Conservation (phyloP, 129 eudicot species). For the Rutidosis leptorrhynchoides region DNA sequence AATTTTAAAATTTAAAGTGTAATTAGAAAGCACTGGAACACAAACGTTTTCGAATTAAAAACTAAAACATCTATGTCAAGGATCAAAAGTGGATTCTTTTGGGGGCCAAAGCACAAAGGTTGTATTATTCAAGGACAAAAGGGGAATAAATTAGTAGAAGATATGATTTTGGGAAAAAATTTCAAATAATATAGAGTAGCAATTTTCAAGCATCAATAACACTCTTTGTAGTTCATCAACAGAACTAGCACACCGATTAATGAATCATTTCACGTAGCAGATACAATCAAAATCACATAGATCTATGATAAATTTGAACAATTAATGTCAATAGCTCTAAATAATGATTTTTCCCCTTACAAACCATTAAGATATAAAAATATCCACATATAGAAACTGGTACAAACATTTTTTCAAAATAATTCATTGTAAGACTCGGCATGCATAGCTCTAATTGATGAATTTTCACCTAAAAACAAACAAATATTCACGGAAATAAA, state of each 20-base stretch:
- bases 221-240: neutral
- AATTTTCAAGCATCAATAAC: slow-evolving; percentile 13
- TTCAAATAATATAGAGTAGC: slow-evolving; percentile 3
- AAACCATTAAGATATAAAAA: neutral
- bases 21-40: slow-evolving; percentile 18
- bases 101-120: neutral
- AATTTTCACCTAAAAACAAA: neutral
- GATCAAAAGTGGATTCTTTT: slow-evolving; percentile 29
- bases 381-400: neutral
- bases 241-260: too few species aligned
- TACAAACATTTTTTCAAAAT: neutral
- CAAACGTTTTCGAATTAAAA: slow-evolving; percentile 20
- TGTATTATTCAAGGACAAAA: slow-evolving; percentile 15
- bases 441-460: neutral
- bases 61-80: slow-evolving; percentile 28
- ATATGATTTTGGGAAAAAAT: slow-evolving; percentile 15
- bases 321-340: neutral
- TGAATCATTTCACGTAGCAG: neutral
- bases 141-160: slow-evolving; percentile 26
- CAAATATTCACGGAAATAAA: neutral
- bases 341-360: neutral
- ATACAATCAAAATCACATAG: slow-evolving; percentile 17
- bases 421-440: too few species aligned
- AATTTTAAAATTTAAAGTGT: slow-evolving; percentile 23
- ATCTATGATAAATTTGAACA: neutral